Conservation (phyloP, 163 green algal species). For the Scenedesmus sp. region DNA sequence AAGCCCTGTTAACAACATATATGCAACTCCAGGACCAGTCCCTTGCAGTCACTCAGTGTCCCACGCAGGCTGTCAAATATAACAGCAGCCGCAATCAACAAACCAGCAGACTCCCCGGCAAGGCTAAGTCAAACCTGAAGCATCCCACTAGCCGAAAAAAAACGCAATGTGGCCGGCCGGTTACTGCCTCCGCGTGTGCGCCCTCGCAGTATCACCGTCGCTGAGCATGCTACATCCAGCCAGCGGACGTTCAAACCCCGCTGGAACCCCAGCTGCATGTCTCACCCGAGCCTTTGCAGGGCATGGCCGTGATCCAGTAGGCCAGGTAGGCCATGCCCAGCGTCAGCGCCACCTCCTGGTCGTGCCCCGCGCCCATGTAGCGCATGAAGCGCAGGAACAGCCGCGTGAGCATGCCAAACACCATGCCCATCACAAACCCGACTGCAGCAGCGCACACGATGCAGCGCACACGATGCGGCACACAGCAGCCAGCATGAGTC, state of each 20-base stretch:
- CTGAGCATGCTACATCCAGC: too few relatives aligned
- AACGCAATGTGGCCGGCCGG: too few relatives aligned
- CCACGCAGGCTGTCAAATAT: too few relatives aligned
- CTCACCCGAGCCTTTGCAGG: constrained; percentile 53
- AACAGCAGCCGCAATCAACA: too few relatives aligned
- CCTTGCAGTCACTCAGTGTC: too few relatives aligned
- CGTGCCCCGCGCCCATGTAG: constrained; percentile 63
- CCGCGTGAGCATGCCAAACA: constrained; percentile 66
- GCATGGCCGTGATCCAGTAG: constrained; percentile 47
- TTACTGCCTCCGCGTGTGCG: too few relatives aligned
- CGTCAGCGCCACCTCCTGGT: constrained; percentile 60
- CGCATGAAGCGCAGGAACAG: constrained; percentile 76
- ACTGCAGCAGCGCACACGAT: constrained; percentile 46
- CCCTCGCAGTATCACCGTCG: too few relatives aligned
- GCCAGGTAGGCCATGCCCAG: constrained; percentile 55
- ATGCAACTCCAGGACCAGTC: too few relatives aligned
- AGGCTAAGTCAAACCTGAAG: too few relatives aligned
- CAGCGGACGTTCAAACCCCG: constrained; percentile 61
- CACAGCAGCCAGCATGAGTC: not conserved
- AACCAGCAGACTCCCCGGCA: too few relatives aligned
- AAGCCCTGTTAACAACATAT: too few relatives aligned
- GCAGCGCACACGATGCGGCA: not conserved
- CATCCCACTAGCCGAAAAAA: too few relatives aligned
- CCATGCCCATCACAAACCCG: constrained; percentile 69
- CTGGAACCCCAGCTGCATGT: not conserved